phyloP scores from a whole-genome alignment of 2,329 filamentous ascomycete species.

The Xylariales sp. region DNA sequence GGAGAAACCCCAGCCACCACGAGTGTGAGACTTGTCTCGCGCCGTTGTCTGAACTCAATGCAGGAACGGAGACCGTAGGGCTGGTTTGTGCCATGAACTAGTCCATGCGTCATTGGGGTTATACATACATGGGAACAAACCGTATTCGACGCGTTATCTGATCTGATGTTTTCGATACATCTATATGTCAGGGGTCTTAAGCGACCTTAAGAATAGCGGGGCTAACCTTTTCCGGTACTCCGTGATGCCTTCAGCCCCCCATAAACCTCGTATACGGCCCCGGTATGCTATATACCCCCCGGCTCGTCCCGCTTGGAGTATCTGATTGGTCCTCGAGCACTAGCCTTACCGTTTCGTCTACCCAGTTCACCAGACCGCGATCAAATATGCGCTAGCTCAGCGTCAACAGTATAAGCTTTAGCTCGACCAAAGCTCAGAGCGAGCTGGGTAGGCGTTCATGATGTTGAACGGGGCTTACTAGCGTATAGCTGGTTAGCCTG shows the following conservation, averaged over 20 bases:
- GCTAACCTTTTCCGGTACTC: neutral
- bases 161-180: neutral
- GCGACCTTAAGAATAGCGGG: neutral
- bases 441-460: too few species aligned
- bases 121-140: neutral
- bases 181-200: neutral
- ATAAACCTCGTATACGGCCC: slow-evolving; percentile 2
- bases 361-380: neutral
- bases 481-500: too few species aligned
- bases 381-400: neutral
- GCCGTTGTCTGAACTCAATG: too few species aligned
- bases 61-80: neutral
- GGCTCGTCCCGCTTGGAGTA: neutral
- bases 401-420: neutral
- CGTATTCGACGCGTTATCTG: neutral
- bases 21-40: neutral
- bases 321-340: neutral
- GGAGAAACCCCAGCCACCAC: neutral
- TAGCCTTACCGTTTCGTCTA: neutral
- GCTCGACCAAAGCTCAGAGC: neutral
- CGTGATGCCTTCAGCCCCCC: neutral
- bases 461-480: too few species aligned
- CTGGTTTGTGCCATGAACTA: neutral
- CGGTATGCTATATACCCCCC: neutral
- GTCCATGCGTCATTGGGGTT: too few species aligned